These are phyloP conservation scores for Phoma sp. DNA, from an alignment of 2,329 filamentous ascomycete genomes.

Conservation along the genomic window DNA sequence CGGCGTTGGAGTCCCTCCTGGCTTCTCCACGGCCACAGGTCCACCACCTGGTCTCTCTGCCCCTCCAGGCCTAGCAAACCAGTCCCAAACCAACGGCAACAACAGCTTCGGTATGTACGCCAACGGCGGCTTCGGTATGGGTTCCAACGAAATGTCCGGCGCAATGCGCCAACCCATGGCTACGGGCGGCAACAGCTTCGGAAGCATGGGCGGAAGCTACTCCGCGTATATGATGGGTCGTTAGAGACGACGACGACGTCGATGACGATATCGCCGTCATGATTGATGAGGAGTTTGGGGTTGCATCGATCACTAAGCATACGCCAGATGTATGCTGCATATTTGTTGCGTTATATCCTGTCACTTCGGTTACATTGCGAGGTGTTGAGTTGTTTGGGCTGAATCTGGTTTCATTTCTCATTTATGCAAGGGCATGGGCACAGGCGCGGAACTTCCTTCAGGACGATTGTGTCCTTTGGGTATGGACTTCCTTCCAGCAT, in stretches of 20 bases:
- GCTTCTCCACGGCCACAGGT: constrained; percentile 72
- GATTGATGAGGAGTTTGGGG: constrained; percentile 48
- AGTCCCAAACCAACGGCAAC: constrained; percentile 38
- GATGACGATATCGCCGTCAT: constrained; percentile 38
- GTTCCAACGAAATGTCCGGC: constrained; percentile 44
- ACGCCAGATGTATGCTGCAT: constrained; percentile 42
- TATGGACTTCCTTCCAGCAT: constrained; percentile 52
- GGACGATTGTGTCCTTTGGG: constrained; percentile 43
- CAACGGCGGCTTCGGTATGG: constrained; percentile 47
- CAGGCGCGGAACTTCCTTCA: constrained; percentile 47
- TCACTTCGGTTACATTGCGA: constrained; percentile 52
- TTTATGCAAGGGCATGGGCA: constrained; percentile 51
- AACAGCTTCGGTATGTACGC: constrained; percentile 48
- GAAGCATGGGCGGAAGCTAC: constrained; percentile 41
- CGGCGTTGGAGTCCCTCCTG: constrained; percentile 60
- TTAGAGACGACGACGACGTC: constrained; percentile 29
- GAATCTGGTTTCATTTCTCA: constrained; percentile 42
- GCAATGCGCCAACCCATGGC: constrained; percentile 45
- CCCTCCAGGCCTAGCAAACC: constrained; percentile 71
- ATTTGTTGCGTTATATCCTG: constrained; percentile 50
- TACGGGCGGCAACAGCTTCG: constrained; percentile 43
- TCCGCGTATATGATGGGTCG: constrained; percentile 52
- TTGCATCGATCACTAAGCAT: constrained; percentile 41
- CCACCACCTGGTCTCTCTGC: constrained; percentile 82
- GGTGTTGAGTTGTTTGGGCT: constrained; percentile 48